Conservation (phyloP, 768 basidiomycete species). For the Phanerodontia chrysosporium region DNA sequence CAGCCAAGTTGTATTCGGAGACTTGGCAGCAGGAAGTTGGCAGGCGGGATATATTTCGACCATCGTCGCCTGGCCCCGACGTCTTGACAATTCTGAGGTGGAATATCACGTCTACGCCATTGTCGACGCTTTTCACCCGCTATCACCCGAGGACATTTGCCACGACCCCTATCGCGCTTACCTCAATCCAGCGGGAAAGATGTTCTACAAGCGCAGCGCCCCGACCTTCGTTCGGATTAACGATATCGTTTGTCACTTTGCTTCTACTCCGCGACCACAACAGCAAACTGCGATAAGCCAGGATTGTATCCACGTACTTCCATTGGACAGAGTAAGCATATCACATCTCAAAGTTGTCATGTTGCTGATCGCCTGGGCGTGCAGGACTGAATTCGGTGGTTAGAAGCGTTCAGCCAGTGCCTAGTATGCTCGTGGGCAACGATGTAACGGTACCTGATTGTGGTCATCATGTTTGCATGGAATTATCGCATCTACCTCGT, state of each 20-base stretch:
- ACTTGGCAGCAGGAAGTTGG: neutral
- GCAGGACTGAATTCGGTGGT: too few relatives aligned
- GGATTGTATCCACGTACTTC: slow-evolving; percentile 2
- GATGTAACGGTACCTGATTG: too few relatives aligned
- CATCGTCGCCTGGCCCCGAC: neutral
- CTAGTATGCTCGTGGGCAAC: too few relatives aligned
- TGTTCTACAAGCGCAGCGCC: neutral
- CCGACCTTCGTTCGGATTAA: neutral
- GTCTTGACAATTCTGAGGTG: too few relatives aligned
- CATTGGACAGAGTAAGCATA: neutral
- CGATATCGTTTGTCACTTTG: slow-evolving; percentile 2
- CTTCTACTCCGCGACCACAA: neutral
- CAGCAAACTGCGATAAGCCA: neutral
- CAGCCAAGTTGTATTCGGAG: slow-evolving; percentile 1
- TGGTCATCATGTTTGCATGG: too few relatives aligned
- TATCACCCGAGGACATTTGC: neutral
- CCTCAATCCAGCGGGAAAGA: neutral
- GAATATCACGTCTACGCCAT: neutral
- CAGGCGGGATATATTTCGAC: neutral
- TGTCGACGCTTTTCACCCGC: neutral
- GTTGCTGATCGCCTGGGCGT: too few relatives aligned
- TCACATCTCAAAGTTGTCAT: too few relatives aligned
- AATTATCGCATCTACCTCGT: too few relatives aligned
- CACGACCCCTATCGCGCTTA: neutral
- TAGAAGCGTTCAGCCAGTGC: too few relatives aligned